Evolutionary conservation across 306 rosid species (phyloP), one percentile per base, ranked within the genome.

Genomic region (Sophora flavescens): DNA sequence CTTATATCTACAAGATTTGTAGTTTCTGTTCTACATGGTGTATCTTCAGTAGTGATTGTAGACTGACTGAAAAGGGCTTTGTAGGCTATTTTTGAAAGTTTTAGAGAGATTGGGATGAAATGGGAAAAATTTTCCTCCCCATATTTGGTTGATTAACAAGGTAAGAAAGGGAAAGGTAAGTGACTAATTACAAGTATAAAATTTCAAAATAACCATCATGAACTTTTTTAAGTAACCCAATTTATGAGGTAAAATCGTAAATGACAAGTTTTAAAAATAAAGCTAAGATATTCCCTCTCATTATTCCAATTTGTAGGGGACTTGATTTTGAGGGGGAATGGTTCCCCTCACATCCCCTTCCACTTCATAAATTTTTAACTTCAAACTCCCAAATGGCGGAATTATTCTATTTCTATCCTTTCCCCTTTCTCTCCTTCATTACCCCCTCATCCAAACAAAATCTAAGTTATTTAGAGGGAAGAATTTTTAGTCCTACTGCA

Each of bases 81-180:
- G 9, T n/a, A 57, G 71, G 71, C 56, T 36, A 50, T 26, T n/a
- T 30, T 77, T n/a, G 54, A 16, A 52, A n/a, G 6, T 64, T 32
- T 18, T 7, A 58, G 52, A 17, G 41, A 54, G 39, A 14, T 9
- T 7, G 13, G 13, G 66, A 54, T 39, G 73, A 22, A 51, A 50
- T 35, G 41, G 41, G 11, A 22, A 41, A 39, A 52, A 3, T 1
- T 18, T 4, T 28, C 33, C 39, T 26, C 53, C 26, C 72, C 33
- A 3, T 76, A 38, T 8, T n/a, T 63, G 80, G 80, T 26, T 51
- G 47, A 53, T 76, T 9, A 53, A 56, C 6, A 53, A 26, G 66
- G 45, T 72, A 38, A 63, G 41, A 14, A 22, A 63, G 53, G 72
- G 80, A 52, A 75, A 51, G n/a, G n/a, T n/a, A n/a, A 44, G 14